Conservation (phyloP, 139 green algal genomes). For the Nannochloris sp. region DNA sequence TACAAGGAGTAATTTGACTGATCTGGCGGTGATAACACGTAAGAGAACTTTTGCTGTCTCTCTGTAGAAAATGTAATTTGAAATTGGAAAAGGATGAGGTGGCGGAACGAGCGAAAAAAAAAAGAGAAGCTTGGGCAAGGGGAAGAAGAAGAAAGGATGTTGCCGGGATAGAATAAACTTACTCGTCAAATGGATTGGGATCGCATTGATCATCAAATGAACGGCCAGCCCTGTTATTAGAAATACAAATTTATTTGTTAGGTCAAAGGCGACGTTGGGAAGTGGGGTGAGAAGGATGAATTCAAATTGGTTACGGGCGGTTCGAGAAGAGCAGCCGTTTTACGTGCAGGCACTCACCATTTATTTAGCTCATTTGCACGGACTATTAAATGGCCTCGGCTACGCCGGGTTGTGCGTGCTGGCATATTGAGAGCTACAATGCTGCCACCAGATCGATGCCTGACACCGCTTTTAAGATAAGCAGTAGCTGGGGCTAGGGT, state of each 20-base stretch:
- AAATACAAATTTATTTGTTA: no score
- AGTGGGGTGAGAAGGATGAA: no score
- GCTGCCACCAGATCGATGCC: no score
- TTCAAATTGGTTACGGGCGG: no score
- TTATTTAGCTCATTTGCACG: conserved; percentile 8
- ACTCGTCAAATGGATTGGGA: conserved; percentile 14
- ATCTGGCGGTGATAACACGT: conserved; percentile 21
- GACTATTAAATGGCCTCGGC: not conserved
- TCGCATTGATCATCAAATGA: conserved; percentile 8
- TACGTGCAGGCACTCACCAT: conserved; percentile 1
- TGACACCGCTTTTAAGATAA: no score
- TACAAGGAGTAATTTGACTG: conserved; percentile 11
- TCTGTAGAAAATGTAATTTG: not conserved
- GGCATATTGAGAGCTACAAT: no score
- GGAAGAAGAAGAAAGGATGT: not conserved
- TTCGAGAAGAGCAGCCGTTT: no score
- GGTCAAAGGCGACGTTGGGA: no score
- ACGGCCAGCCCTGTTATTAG: conserved; percentile 12
- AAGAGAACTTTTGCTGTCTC: conserved; percentile 23
- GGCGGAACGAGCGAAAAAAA: no score
- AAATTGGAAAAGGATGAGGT: not conserved
- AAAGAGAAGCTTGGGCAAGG: no score
- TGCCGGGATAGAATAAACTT: not conserved
- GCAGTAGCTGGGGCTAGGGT: no score
- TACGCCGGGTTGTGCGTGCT: no score